Conservation (phyloP, 345 rosid genomes). For the Gossypium australe region DNA sequence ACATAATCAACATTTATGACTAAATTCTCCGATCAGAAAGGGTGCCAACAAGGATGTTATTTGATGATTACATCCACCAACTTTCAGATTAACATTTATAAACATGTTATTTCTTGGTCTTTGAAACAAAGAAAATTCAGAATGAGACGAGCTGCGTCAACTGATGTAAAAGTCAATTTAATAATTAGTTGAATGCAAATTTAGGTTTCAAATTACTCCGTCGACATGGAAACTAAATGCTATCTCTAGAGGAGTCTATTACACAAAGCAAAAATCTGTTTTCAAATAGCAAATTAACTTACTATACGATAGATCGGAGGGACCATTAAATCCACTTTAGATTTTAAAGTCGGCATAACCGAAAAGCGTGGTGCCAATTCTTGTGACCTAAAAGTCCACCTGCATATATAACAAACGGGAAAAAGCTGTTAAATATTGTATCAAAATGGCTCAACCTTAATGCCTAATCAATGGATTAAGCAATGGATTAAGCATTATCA, state of each 20-base stretch:
- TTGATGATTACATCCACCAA: too few relatives aligned
- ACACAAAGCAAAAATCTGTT: not conserved
- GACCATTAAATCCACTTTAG: conserved; percentile 34
- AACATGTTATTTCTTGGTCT: too few relatives aligned
- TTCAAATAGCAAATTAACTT: conserved; percentile 25
- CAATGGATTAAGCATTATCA: not conserved
- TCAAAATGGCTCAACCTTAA: not conserved
- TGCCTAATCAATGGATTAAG: not conserved
- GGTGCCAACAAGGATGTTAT: too few relatives aligned
- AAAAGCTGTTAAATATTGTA: not conserved
- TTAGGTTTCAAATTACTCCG: not conserved
- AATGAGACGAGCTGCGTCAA: too few relatives aligned
- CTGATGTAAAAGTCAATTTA: too few relatives aligned
- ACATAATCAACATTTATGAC: too few relatives aligned
- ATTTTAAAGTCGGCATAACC: conserved; percentile 70
- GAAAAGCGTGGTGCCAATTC: conserved; percentile 74
- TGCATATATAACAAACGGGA: conserved; percentile 16
- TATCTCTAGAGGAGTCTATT: not conserved
- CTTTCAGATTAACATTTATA: too few relatives aligned
- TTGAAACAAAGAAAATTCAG: too few relatives aligned
- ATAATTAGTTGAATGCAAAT: too few relatives aligned
- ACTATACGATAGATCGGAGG: conserved; percentile 85
- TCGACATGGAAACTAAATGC: not conserved
- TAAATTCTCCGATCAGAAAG: too few relatives aligned
- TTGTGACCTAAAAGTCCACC: conserved; percentile 95